Evolutionary conservation across 495 filamentous ascomycete species (phyloP), one percentile per base, ranked within the genome.

Genomic region (Penicillium salamii): DNA sequence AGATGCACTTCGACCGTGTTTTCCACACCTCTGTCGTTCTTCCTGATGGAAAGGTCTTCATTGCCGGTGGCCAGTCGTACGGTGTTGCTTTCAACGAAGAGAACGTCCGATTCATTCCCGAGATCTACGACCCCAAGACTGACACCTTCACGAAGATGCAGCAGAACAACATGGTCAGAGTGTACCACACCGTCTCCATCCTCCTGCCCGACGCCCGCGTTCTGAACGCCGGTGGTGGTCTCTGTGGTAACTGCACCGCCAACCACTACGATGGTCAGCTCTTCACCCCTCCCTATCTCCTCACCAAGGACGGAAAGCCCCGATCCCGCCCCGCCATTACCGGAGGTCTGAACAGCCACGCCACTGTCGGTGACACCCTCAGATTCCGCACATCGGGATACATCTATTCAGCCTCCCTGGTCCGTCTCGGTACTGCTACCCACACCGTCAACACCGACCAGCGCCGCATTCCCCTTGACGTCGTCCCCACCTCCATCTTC

Each of bases 381-480:
- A 44, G 14, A 2, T 65, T 69, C 48, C 6, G 23, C 17, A 47
- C 56, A 2, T 32, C 55, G 24, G 24, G 21, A 0, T 13, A 1
- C 0, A 49, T 65, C 20, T 17, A 11, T 3, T 13, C 14, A 15
- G 65, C 65, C 7, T 63, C 67, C 1, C 50, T 83, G 5, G 49
- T 84, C 17, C 63, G 81, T 18, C 61, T 72, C 18, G 71, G 78
- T 18, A 69, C 67, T 2, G 62, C 64, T 7, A 81, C 81, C 11
- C 81, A 85, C 48, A 76, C 78, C 1, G 72, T 85, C 36, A 77
- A 85, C 53, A 83, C 78, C 1, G 81, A 82, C 51, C 80, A 84
- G 59, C 64, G 81, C 8, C 73, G 79, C 2, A 66, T 84, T 35
- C 63, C 69, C 1, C 63, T 81, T 1, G 54, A 50, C 7, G 20